Conservation (phyloP, 169 alveolate genomes). For the Babesia sp. region DNA sequence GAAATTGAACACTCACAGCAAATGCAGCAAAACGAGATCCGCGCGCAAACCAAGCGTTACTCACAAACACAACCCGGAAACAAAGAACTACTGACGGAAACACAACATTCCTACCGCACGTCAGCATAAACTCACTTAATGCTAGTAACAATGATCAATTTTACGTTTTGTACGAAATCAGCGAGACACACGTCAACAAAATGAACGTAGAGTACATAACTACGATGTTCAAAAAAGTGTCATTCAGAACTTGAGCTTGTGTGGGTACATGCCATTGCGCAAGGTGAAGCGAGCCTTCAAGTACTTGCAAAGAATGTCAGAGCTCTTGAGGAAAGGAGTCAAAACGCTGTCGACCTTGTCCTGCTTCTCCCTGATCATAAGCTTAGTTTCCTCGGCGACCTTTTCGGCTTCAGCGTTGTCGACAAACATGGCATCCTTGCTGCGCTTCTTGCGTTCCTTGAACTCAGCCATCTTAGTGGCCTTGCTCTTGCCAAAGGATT, state of each 20-base stretch:
- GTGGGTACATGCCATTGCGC: conserved; percentile 89
- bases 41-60: conserved; percentile 3
- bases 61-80: not conserved
- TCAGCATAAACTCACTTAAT: not conserved
- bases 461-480: conserved; percentile 79
- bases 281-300: conserved; percentile 88
- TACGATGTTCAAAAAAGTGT: not conserved
- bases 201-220: too few relatives aligned
- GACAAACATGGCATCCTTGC: conserved; percentile 75
- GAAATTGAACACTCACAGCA: conserved; percentile 60
- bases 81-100: conserved; percentile 34
- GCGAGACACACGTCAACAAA: too few relatives aligned
- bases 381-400: conserved; percentile 54
- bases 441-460: conserved; percentile 75
- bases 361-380: conserved; percentile 68
- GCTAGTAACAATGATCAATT: not conserved
- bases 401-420: conserved; percentile 73
- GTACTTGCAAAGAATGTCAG: conserved; percentile 77
- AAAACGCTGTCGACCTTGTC: conserved; percentile 74
- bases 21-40: conserved; percentile 2
- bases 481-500: conserved; percentile 75
- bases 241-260: conserved; percentile 87
- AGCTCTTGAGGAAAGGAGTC: conserved; percentile 70
- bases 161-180: not conserved
- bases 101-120: conserved; percentile 53